Conservation (phyloP, 805 yeast genomes). For the Metschnikowia henanensis region DNA sequence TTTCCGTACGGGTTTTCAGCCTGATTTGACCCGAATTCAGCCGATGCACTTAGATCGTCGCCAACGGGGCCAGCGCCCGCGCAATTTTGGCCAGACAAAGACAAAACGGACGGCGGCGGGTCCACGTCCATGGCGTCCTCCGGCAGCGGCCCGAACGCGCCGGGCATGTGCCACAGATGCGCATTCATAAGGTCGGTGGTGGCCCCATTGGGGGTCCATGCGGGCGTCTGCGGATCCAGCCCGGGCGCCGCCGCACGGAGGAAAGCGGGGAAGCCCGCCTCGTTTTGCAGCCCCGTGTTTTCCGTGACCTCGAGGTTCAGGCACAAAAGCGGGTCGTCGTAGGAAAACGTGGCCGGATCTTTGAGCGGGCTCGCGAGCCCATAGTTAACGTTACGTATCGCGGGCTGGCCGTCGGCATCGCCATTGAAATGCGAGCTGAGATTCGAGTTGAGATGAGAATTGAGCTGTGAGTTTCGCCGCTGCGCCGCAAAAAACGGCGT, state of each 20-base stretch:
- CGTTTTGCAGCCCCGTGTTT: not conserved
- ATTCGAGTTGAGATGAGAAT: not conserved
- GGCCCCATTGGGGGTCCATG: conserved; percentile 1
- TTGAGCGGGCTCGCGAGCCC: conserved; percentile 7
- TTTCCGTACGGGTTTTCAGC: not conserved
- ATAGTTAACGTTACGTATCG: not conserved
- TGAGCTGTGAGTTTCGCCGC: not conserved
- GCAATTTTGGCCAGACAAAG: not conserved
- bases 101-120: conserved; percentile 29
- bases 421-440: not conserved
- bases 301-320: conserved; percentile 3
- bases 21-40: not conserved
- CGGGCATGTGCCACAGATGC: conserved; percentile 17
- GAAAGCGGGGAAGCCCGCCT: not conserved
- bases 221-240: not conserved
- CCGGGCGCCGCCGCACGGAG: not conserved
- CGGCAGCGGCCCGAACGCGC: conserved; percentile 9
- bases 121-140: conserved; percentile 34
- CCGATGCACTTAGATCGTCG: not conserved
- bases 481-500: not conserved
- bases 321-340: conserved; percentile 9
- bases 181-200: too few species aligned
- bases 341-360: conserved; percentile 5
- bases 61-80: not conserved
- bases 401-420: not conserved